phyloP scores from a whole-genome alignment of 2,329 filamentous ascomycete species.

The Ceratocystis harringtonii region DNA sequence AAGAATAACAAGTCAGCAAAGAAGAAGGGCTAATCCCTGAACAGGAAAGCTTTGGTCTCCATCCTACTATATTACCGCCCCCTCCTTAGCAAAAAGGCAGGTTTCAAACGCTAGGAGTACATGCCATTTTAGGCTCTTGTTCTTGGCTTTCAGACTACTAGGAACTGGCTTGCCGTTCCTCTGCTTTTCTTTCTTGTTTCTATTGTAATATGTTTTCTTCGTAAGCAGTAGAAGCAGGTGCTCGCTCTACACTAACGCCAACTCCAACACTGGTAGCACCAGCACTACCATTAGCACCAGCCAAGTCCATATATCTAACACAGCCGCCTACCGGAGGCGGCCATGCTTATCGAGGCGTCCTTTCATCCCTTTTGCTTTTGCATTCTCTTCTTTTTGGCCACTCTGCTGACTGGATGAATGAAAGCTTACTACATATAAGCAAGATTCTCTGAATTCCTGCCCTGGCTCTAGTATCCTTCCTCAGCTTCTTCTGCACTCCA shows the following conservation, averaged over 20 bases:
- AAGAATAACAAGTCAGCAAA: background rate
- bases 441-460: background rate
- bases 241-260: background rate
- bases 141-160: background rate
- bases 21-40: background rate
- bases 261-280: no score
- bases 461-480: background rate
- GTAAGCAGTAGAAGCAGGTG: background rate
- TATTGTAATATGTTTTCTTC: background rate
- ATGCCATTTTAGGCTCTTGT: background rate
- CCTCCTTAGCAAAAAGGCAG: slow-evolving; percentile 1
- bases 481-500: slow-evolving; percentile 1
- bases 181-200: background rate
- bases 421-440: background rate
- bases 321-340: no score
- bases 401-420: background rate
- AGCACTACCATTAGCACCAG: no score
- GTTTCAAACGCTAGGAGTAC: slow-evolving; percentile 6
- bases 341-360: no score
- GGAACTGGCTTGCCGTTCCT: background rate
- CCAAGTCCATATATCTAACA: no score
- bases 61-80: slow-evolving; percentile 3
- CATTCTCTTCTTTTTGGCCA: background rate
- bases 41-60: slow-evolving; percentile 4
- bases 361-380: background rate